Conservation (phyloP, 768 basidiomycete species). For the Tylopilus intermedius region DNA sequence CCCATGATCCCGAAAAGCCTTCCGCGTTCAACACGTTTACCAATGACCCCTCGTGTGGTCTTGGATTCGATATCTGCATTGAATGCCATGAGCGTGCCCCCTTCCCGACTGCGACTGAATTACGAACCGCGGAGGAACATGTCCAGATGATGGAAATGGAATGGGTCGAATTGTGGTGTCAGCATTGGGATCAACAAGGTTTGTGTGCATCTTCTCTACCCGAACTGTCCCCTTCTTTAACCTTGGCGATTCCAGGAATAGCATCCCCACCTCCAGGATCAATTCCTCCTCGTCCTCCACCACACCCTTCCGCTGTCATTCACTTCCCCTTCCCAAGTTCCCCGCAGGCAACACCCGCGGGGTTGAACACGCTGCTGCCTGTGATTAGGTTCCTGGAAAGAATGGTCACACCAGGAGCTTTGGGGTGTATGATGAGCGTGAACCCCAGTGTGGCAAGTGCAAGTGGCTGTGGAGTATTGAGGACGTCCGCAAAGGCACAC, state of each 20-base stretch:
- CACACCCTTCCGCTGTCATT: slow-evolving; percentile 65
- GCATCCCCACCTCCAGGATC: slow-evolving; percentile 7
- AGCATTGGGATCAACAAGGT: slow-evolving; percentile 21
- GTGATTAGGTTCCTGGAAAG: slow-evolving; percentile 66
- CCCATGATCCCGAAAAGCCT: slow-evolving; percentile 16
- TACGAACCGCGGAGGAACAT: slow-evolving; percentile 75
- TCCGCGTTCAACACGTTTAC: slow-evolving; percentile 32
- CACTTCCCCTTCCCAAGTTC: slow-evolving; percentile 75
- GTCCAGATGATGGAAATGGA: slow-evolving; percentile 57
- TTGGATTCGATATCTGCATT: slow-evolving; percentile 80
- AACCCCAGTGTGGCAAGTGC: neutral
- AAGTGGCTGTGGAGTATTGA: slow-evolving; percentile 3
- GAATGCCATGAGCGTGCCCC: slow-evolving; percentile 82
- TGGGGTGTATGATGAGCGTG: slow-evolving; percentile 16
- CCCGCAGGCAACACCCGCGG: slow-evolving; percentile 47
- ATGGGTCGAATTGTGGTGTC: slow-evolving; percentile 49
- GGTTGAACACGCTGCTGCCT: slow-evolving; percentile 56
- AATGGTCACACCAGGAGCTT: slow-evolving; percentile 46
- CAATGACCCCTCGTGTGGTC: slow-evolving; percentile 47
- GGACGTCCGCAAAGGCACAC: slow-evolving; percentile 8
- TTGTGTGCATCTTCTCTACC: neutral
- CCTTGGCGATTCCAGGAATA: neutral
- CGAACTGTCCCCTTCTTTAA: too few relatives aligned
- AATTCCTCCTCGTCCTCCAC: slow-evolving; percentile 60
- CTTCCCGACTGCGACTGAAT: slow-evolving; percentile 61